Evolutionary conservation across 225 moss, liverwort and hornwort species (phyloP), one percentile per base, ranked within the genome.

Genomic region (Physcomitrellopsis africana): DNA sequence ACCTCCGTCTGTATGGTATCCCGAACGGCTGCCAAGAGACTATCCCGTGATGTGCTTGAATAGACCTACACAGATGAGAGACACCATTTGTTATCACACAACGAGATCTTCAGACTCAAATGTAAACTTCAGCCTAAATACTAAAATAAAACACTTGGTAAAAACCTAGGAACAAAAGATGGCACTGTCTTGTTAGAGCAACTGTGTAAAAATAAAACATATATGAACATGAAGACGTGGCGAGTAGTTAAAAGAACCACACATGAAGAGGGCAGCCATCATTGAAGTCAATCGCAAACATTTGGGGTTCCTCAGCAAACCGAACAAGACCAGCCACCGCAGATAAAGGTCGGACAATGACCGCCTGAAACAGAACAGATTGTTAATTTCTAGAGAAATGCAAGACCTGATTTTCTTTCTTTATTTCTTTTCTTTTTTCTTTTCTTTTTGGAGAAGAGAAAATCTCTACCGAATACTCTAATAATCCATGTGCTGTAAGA

Each of bases 201-300:
- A 52, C 41, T 32, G 69, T 22, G 10, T 17, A 45, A 60, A 17
- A n/a, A 65, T 65, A 9, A 27, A 58, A 58, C 47, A 7, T 45
- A 49, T 51, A 13, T 47, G 46, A 29, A 68, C 16, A 51, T 24
- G 17, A 51, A 20, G 20, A 70, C 49, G 53, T 63, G 44, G 45
- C 32, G 7, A 37, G 32, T 53, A 52, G 53, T 37, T 26, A 24
- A 37, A 76, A 54, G n/a, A 27, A 67, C 53, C 69, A 10, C 83
- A 93, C 93, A 86, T 94, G 91, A 80, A 91, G 82, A 59, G 91
- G 91, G 83, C 93, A 94, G 32, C 93, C 93, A 76, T 94, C 93
- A 59, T 82, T 89, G 77, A 89, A 94, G 64, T 91, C 93, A 23
- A 94, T 80, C 20, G 93, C 91, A 72, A 94, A 94, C 91, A 94